A percentile compares a stretch with the other conserved stretches of the same genome.
These are phyloP conservation scores for Tolypocladium sp. DNA, from an alignment of 2,329 filamentous ascomycete species.

Conservation along the genomic window DNA sequence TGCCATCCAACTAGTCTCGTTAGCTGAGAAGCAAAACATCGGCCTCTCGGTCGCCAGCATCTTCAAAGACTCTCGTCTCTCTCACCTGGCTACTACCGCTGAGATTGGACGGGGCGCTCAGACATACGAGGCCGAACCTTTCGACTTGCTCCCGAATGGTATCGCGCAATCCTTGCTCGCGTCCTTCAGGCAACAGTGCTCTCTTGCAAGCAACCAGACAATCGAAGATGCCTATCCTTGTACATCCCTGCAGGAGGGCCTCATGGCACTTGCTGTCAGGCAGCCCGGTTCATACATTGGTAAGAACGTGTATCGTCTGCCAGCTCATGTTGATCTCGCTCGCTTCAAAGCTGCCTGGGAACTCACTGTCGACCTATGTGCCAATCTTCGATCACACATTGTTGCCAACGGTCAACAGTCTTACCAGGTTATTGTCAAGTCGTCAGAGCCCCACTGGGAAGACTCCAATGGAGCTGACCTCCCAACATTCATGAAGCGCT, in stretches of 20 bases:
- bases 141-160: background rate
- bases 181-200: too few species aligned
- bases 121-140: background rate
- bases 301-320: background rate
- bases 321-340: background rate
- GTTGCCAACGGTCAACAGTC: background rate
- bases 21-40: background rate
- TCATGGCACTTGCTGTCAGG: background rate
- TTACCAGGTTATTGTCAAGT: background rate
- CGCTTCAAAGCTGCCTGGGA: background rate
- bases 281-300: background rate
- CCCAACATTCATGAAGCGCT: background rate
- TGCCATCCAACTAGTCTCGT: slow-evolving; percentile 8
- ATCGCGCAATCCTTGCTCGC: too few species aligned
- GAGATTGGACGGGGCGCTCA: background rate
- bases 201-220: background rate
- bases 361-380: background rate
- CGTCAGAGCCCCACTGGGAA: background rate
- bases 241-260: background rate
- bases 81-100: background rate
- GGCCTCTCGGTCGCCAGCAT: background rate
- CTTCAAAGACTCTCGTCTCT: background rate
- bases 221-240: background rate
- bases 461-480: background rate
- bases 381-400: background rate